Evolutionary conservation across 139 green algal species (phyloP).

Genomic region (Asterochloris sp.): DNA sequence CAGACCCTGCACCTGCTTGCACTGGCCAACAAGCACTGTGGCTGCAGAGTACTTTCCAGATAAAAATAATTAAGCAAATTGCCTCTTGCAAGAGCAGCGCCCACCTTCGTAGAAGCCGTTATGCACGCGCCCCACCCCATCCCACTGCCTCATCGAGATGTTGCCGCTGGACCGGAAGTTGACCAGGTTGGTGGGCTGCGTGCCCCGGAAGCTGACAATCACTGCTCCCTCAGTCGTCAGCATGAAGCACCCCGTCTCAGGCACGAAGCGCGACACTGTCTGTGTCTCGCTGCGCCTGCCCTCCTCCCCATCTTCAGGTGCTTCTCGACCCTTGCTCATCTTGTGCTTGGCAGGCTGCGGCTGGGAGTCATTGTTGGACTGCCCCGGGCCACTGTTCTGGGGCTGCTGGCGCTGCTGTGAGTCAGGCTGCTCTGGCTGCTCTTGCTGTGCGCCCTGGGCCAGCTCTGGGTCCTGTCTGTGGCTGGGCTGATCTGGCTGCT

Average conservation of each 20-base stretch:
- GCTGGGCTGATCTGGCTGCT: too few relatives aligned
- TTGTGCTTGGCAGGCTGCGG: conserved; percentile 4
- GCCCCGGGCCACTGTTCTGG: too few relatives aligned
- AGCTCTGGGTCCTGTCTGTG: too few relatives aligned
- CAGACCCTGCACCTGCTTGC: too few relatives aligned
- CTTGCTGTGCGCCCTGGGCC: too few relatives aligned
- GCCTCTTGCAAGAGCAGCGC: background rate
- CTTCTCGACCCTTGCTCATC: background rate
- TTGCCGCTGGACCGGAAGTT: conserved; percentile 23
- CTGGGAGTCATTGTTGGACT: background rate
- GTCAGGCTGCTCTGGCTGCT: too few relatives aligned
- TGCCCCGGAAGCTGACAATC: conserved; percentile 24
- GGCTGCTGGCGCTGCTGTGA: too few relatives aligned
- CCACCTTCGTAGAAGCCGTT: conserved; percentile 23
- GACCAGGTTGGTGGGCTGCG: conserved; percentile 32
- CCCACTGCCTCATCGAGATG: conserved; percentile 19
- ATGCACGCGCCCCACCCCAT: conserved; percentile 22
- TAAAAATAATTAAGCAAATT: background rate
- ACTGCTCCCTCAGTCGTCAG: background rate
- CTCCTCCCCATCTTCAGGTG: background rate
- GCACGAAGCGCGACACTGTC: conserved; percentile 8
- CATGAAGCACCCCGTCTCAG: background rate
- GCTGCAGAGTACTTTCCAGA: background rate
- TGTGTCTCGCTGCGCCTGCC: too few relatives aligned
- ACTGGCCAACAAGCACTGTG: background rate